Evolutionary conservation across 1,139 yeast species (phyloP).

Genomic region (Zygosaccharomyces pseudobailii): DNA sequence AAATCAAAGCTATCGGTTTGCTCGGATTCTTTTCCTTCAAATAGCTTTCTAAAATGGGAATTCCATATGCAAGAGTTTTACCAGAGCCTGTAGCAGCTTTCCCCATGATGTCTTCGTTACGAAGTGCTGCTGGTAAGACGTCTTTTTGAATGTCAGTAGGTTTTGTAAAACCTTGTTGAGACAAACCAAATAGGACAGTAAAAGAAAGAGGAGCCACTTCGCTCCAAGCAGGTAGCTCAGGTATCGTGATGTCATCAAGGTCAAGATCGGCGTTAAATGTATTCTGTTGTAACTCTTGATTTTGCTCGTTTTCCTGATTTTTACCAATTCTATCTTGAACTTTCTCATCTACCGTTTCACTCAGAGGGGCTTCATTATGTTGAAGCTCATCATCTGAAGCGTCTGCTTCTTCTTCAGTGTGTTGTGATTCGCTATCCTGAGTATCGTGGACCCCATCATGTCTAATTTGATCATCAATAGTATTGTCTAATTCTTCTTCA

Average conservation of each 20-base stretch:
- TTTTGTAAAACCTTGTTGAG: constrained; percentile 49
- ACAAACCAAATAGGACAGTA: constrained; percentile 55
- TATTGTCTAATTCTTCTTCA: constrained; percentile 14
- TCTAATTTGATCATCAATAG: too few relatives aligned
- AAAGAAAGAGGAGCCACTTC: constrained; percentile 41
- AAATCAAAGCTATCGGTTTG: constrained; percentile 69
- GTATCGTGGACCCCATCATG: too few relatives aligned
- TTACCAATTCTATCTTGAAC: constrained; percentile 14
- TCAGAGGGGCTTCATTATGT: constrained; percentile 2
- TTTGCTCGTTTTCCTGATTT: constrained; percentile 12
- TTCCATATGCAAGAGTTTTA: constrained; percentile 91
- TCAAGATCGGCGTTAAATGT: constrained; percentile 29
- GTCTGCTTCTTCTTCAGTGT: constrained; percentile 5
- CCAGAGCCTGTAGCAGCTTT: constrained; percentile 99
- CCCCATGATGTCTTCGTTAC: constrained; percentile 81
- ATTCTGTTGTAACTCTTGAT: constrained; percentile 18
- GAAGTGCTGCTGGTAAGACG: constrained; percentile 70
- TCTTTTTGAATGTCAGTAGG: constrained; percentile 84
- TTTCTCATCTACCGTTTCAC: too few relatives aligned
- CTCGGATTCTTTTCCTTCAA: constrained; percentile 27
- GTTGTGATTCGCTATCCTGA: background rate
- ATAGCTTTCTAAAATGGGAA: constrained; percentile 79
- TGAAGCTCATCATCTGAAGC: constrained; percentile 17
- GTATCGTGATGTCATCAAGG: constrained; percentile 28
- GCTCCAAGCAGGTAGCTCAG: constrained; percentile 59